Evolutionary conservation across 2,329 filamentous ascomycete species (phyloP).

Genomic region (Periconia macrospinosa): DNA sequence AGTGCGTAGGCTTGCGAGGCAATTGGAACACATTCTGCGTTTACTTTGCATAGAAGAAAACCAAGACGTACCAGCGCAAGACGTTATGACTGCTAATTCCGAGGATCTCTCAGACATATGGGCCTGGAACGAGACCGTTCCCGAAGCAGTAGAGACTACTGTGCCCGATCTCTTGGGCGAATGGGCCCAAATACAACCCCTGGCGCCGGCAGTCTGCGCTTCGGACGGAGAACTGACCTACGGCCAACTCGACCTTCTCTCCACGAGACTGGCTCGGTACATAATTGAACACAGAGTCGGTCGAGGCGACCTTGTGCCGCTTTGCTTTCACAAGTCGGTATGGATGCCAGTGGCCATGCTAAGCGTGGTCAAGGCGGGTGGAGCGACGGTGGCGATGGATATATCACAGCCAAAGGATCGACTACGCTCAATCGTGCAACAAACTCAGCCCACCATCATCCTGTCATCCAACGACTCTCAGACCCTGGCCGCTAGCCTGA

Average conservation of each 20-base stretch:
- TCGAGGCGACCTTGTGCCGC: constrained; percentile 21
- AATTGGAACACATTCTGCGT: too few relatives aligned
- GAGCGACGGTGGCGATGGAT: constrained; percentile 22
- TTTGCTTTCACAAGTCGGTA: constrained; percentile 36
- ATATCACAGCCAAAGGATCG: constrained; percentile 8
- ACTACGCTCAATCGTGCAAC: not conserved
- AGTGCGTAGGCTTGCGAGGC: too few relatives aligned
- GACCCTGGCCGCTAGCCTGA: not conserved
- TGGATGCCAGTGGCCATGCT: constrained; percentile 33
- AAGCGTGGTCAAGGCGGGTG: constrained; percentile 33
- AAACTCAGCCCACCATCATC: not conserved
- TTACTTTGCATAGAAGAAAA: too few relatives aligned
- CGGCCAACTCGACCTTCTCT: not conserved
- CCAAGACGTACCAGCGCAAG: too few relatives aligned
- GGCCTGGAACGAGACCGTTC: too few relatives aligned
- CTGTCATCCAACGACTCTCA: too few relatives aligned
- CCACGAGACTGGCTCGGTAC: not conserved
- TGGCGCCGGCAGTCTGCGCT: constrained; percentile 15
- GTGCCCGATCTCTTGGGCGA: too few relatives aligned
- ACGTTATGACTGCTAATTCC: not conserved
- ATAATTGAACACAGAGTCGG: constrained; percentile 17
- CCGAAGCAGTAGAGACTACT: too few relatives aligned
- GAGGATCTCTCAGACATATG: too few relatives aligned
- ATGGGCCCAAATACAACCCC: not conserved
- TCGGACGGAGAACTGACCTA: constrained; percentile 21